phyloP scores from a whole-genome alignment of 331 rosid genomes.

The Saraca asoca region DNA sequence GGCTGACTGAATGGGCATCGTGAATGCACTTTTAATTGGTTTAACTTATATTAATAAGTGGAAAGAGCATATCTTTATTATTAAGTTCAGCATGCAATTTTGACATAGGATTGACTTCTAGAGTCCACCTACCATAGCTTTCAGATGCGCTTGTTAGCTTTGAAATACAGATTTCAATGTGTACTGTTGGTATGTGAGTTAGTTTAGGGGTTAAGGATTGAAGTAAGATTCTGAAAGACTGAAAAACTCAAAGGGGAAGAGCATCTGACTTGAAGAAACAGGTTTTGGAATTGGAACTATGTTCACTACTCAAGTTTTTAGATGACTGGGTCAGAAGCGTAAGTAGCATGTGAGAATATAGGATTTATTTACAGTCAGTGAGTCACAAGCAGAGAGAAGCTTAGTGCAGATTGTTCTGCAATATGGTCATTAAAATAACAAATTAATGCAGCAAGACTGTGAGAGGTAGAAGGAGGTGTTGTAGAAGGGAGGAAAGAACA shows the following conservation, averaged over 20 bases:
- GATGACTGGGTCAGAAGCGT: neutral
- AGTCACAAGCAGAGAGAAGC: neutral
- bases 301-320: too few relatives aligned
- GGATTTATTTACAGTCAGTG: neutral
- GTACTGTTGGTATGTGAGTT: neutral
- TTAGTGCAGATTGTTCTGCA: neutral
- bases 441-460: too few relatives aligned
- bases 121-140: neutral
- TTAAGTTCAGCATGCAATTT: too few relatives aligned
- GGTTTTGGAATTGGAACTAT: too few relatives aligned
- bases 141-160: neutral
- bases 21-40: neutral
- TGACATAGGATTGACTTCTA: neutral
- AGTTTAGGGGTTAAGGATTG: constrained; percentile 8
- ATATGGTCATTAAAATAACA: too few relatives aligned
- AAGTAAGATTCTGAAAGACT: neutral
- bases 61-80: constrained; percentile 3
- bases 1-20: neutral
- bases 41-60: neutral
- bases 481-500: neutral
- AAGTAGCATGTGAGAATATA: neutral
- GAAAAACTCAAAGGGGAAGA: constrained; percentile 10
- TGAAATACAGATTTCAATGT: neutral
- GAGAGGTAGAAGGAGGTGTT: neutral
- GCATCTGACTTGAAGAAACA: neutral